Base-by-base conservation (phyloP, 2,329 filamentous ascomycete genomes). In the Tolypocladium tropicale region DNA sequence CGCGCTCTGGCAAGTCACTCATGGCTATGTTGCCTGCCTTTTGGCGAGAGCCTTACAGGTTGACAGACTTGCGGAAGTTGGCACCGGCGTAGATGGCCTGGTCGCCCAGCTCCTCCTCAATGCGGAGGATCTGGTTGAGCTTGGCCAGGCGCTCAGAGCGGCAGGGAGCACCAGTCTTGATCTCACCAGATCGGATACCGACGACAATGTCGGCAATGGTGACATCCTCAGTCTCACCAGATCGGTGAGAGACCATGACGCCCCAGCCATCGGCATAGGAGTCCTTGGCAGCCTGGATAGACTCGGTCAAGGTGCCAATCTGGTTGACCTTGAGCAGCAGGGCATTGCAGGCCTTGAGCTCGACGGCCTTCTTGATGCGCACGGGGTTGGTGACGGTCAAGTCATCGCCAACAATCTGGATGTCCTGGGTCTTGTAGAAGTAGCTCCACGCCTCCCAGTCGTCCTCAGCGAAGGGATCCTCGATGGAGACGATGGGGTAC, bases 371-470 rank as follows among this genome's bases (percentile, higher is more conserved):
- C 90, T 97, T 96, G 85, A 99, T 99, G 77, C 94, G 93, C 69
- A 89, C 79, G 62, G 94, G 94, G 86, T 99, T 99, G 77, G 94
- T 99, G 77, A 99, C 94, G 65, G 94, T 97, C 83, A 99, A 78
- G 74, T 99, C 94, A 73, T 99, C 94, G 80, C 87, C 94, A 65
- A 99, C 94, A 72, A 99, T 91, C 84, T 99, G 94, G 82, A 95
- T 92, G 77, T 96, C 86, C 72, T 90, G 91, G 68, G 90, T 94
- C 89, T 96, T 96, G 88, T 88, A 96, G 88, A 97, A 99, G 87
- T 97, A 96, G 85, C 90, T 95, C 94, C 94, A 99, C 61, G 94
- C 94, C 85, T 97, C 93, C 94, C 94, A 99, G 83, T 99, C 94
- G 71, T 97, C 94, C 85, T 99, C 94, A 63, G 90, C 93, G 78